Conservation (phyloP, 148 eudicot genomes). For the Rhododendron griersonianum region DNA sequence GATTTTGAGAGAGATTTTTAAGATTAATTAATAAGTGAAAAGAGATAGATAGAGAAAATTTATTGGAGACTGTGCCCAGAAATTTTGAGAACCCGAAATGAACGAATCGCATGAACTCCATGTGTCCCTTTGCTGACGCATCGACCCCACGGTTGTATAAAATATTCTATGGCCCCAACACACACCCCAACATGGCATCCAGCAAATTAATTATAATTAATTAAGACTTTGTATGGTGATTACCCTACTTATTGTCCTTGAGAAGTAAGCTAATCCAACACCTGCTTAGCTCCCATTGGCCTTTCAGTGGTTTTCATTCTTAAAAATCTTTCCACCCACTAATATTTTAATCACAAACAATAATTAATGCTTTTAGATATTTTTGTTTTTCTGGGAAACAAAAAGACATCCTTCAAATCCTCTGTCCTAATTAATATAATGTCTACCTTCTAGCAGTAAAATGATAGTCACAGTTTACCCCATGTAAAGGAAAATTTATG, state of each 20-base stretch:
- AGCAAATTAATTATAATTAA: constrained; percentile 13
- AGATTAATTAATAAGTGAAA: no score
- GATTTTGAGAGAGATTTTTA: no score
- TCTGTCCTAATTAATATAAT: not conserved
- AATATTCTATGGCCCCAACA: constrained; percentile 12
- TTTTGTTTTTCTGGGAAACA: not conserved
- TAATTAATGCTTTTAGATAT: constrained; percentile 14
- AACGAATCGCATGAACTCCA: constrained; percentile 10
- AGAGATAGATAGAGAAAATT: no score
- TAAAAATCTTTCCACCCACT: constrained; percentile 25
- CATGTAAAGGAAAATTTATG: no score
- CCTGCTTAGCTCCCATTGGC: constrained; percentile 22
- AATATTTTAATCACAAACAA: constrained; percentile 11
- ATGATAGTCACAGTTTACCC: no score
- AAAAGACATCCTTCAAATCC: not conserved
- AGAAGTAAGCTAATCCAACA: constrained; percentile 36
- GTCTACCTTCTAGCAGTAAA: no score
- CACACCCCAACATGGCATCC: constrained; percentile 23
- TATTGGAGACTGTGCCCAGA: fast-evolving
- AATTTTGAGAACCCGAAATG: no score
- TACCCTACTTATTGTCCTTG: constrained; percentile 19
- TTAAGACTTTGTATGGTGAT: constrained; percentile 16
- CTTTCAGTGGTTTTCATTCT: constrained; percentile 23
- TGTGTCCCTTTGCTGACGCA: constrained; percentile 32
- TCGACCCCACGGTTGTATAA: not conserved